Percentiles rank a stretch among this genome's conserved stretches.
Conservation (phyloP, 352 stramenopile species). For the Phytophthora vignae region DNA sequence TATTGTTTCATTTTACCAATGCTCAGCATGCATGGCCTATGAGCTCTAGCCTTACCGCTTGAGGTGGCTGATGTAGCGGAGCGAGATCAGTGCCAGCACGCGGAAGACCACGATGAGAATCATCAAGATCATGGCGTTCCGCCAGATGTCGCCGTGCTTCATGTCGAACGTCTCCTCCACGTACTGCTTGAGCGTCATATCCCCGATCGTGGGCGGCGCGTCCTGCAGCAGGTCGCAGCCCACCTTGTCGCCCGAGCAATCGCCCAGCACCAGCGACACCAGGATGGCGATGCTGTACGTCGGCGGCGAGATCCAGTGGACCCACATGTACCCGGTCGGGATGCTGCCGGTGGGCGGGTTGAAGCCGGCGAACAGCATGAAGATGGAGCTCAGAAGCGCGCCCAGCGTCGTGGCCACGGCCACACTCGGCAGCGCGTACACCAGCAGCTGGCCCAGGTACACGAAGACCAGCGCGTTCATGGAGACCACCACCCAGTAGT, state of each 20-base stretch:
- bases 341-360: conserved; percentile 60
- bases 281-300: conserved; percentile 61
- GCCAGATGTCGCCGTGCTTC: conserved; percentile 59
- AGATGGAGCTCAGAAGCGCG: conserved; percentile 55
- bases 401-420: conserved; percentile 52
- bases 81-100: conserved; percentile 43
- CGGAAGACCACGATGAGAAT: conserved; percentile 53
- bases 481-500: conserved; percentile 62
- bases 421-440: conserved; percentile 53
- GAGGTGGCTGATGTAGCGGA: conserved; percentile 3
- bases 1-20: no score
- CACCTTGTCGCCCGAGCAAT: conserved; percentile 41
- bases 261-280: conserved; percentile 41
- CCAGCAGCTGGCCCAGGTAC: conserved; percentile 59
- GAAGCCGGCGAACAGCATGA: conserved; percentile 65
- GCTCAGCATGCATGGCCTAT: no score
- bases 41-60: conserved; percentile 4
- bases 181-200: conserved; percentile 59
- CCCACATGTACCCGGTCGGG: conserved; percentile 61
- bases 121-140: conserved; percentile 50
- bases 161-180: conserved; percentile 59
- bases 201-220: conserved; percentile 25
- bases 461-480: conserved; percentile 59
- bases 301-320: conserved; percentile 59
- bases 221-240: conserved; percentile 42